Evolutionary conservation across 495 filamentous ascomycete species (phyloP), one percentile per base, ranked within the genome.

Genomic region (Trichoderma gamsii): DNA sequence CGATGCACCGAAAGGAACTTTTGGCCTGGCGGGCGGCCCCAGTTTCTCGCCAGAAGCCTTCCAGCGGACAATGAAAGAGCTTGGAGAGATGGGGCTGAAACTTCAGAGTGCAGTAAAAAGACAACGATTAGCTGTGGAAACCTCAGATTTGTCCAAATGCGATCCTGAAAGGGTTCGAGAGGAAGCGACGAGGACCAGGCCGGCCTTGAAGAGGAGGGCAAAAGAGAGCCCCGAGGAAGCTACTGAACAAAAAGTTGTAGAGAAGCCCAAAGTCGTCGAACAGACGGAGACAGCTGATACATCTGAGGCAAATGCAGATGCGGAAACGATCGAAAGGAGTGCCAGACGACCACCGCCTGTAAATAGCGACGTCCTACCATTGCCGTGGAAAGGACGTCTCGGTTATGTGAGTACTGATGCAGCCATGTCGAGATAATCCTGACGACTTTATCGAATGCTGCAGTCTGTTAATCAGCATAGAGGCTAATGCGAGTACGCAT

Each of bases 341-440:
- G 80, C 79, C 0, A 74, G 76, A 0, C 79, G 93, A 41, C 80
- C 89, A 12, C 92, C 92, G 29, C 87, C 92, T 4, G 89, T 96
- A 29, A 89, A 97, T 73, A 97, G 92, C 73, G 86, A 85, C 71
- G 92, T 92, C 73, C 82, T 97, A 18, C 95, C 94, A 3, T 77
- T 97, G 18, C 94, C 92, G 0, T 97, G 94, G 94, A 95, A 92
- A 80, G 95, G 94, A 1, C 83, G 94, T 46, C 77, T 97, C 68
- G 93, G 94, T 61, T 97, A 95, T 83, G 93, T 95, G 74, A 81
- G 88, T 81, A 46, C 63, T 65, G 59, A 71, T 35, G 44, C 25
- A 9, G 15, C 25, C n/a, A 5, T 7, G 6, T 23, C 18, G 4
- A 21, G 6, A 52, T 2, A 7, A 23, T 23, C n/a, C 16, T 66